These are phyloP conservation scores for Paraphaeosphaeria minitans DNA, from an alignment of 2,329 filamentous ascomycete genomes.

Conservation along the genomic window DNA sequence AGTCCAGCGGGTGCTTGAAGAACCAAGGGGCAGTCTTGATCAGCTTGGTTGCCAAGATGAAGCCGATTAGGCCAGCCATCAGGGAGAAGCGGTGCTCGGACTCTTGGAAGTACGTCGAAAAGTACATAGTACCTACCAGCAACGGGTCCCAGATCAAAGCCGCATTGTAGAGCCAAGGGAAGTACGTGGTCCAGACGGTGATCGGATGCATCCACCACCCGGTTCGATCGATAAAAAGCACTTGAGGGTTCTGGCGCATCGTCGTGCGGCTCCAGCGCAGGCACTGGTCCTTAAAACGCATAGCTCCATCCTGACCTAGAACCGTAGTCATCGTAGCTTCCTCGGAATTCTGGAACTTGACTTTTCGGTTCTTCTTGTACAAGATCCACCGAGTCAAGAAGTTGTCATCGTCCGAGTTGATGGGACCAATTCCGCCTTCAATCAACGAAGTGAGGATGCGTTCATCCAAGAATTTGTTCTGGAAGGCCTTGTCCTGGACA, in stretches of 20 bases:
- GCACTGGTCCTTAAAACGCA: constrained; percentile 30
- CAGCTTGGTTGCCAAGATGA: constrained; percentile 28
- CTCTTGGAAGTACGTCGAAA: constrained; percentile 15
- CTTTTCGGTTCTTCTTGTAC: constrained; percentile 52
- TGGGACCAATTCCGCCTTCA: constrained; percentile 21
- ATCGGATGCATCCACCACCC: constrained; percentile 34
- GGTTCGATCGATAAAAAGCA: constrained; percentile 24
- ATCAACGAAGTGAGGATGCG: constrained; percentile 15
- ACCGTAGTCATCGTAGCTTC: constrained; percentile 58
- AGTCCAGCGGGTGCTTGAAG: constrained; percentile 21
- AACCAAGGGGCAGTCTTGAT: constrained; percentile 32
- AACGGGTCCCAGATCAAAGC: constrained; percentile 30
- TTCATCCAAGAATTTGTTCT: constrained; percentile 27
- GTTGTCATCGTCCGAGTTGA: constrained; percentile 41
- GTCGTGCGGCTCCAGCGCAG: constrained; percentile 34
- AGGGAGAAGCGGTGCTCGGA: constrained; percentile 7
- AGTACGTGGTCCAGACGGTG: constrained; percentile 27
- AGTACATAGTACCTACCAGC: constrained; percentile 14
- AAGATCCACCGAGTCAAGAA: constrained; percentile 60
- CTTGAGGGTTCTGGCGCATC: constrained; percentile 30
- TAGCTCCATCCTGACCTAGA: constrained; percentile 34
- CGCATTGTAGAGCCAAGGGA: constrained; percentile 34
- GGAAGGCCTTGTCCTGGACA: constrained; percentile 27
- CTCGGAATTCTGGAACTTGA: constrained; percentile 58
- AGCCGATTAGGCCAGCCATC: constrained; percentile 10